Evolutionary conservation across 2,329 filamentous ascomycete species (phyloP).

Genomic region (Clathrospora elynae): DNA sequence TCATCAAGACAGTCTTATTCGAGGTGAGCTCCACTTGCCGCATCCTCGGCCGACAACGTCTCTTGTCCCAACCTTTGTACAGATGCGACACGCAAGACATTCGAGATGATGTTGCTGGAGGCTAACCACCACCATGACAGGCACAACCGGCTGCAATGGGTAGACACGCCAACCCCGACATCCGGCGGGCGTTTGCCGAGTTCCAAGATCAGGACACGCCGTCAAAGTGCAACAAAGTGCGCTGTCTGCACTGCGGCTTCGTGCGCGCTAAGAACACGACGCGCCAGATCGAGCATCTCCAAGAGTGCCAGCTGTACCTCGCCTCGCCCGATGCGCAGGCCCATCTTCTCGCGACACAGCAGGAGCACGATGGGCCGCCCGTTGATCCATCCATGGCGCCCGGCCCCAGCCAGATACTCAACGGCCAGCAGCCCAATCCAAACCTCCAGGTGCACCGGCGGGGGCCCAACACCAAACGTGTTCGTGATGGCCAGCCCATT

Average conservation of each 20-base stretch:
- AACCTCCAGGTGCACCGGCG: constrained; percentile 54
- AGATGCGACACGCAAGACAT: background rate
- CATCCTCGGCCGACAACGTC: constrained; percentile 2
- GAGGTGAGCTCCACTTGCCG: constrained; percentile 20
- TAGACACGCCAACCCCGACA: constrained; percentile 51
- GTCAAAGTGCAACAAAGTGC: constrained; percentile 56
- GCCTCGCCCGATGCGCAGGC: constrained; percentile 52
- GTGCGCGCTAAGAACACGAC: constrained; percentile 58
- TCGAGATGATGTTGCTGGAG: constrained; percentile 5
- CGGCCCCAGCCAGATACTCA: constrained; percentile 48
- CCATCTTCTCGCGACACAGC: constrained; percentile 28
- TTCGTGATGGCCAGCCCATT: constrained; percentile 46
- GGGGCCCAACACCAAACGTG: constrained; percentile 50
- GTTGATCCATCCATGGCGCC: constrained; percentile 23
- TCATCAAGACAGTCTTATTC: constrained; percentile 10
- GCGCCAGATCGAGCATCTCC: constrained; percentile 57
- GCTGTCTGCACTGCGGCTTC: constrained; percentile 56
- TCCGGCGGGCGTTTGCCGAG: constrained; percentile 46
- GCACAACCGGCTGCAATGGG: constrained; percentile 29
- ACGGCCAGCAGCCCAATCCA: constrained; percentile 55
- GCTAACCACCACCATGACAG: constrained; percentile 22
- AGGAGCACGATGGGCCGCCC: constrained; percentile 24
- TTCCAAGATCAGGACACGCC: constrained; percentile 51
- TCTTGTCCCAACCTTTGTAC: background rate
- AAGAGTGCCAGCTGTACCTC: constrained; percentile 53